Evolutionary conservation across 768 basidiomycete genomes (phyloP).

Genomic region (Russula griseocarnosa): DNA sequence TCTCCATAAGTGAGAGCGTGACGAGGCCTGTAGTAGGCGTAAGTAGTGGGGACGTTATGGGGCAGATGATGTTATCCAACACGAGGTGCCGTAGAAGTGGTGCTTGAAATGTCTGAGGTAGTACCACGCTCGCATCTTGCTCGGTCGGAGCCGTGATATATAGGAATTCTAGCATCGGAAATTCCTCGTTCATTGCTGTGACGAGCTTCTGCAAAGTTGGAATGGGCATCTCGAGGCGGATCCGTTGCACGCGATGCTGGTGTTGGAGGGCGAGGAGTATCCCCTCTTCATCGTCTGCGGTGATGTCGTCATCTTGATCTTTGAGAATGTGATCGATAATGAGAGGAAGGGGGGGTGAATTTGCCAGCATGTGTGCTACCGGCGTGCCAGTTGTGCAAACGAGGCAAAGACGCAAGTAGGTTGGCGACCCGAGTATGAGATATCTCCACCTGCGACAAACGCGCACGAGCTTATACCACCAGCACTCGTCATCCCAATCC

Average conservation of each 20-base stretch:
- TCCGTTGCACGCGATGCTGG: background rate
- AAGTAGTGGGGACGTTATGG: background rate
- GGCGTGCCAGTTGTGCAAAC: background rate
- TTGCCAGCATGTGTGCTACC: background rate
- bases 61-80: background rate
- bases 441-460: slow-evolving; percentile 1
- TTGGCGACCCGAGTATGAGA: background rate
- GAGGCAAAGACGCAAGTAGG: background rate
- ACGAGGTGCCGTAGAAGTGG: background rate
- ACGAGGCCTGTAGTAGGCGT: background rate
- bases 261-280: background rate
- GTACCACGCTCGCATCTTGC: too few species aligned
- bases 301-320: background rate
- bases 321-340: background rate
- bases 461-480: background rate
- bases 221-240: background rate
- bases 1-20: background rate
- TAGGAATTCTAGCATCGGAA: background rate
- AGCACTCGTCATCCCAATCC: background rate
- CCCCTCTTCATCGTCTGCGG: background rate
- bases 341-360: background rate
- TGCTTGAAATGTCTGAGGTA: background rate
- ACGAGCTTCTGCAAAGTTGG: background rate
- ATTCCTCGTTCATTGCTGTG: background rate
- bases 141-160: background rate